Evolutionary conservation across 1,284 basidiomycete species (phyloP).

Genomic region (Fomitopsis schrenkii): DNA sequence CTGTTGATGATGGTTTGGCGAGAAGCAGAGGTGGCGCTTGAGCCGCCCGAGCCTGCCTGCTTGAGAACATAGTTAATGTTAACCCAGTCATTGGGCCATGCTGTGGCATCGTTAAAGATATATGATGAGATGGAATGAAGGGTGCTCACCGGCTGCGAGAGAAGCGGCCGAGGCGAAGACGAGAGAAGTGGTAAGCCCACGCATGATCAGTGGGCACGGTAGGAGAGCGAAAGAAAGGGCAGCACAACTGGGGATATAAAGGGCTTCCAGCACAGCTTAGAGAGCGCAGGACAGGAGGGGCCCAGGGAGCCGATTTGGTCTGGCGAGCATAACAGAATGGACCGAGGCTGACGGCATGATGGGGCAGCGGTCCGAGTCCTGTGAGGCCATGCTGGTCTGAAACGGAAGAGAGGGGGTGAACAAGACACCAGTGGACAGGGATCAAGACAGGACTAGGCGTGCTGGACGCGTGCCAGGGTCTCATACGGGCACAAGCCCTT

Average conservation of each 20-base stretch:
- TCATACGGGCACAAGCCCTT: no score
- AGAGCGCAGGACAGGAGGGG: not conserved
- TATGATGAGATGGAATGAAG: not conserved
- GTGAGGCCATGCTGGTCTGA: not conserved
- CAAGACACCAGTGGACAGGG: not conserved
- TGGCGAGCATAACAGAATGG: not conserved
- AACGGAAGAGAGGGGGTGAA: not conserved
- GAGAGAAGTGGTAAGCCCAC: not conserved
- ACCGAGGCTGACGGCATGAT: not conserved
- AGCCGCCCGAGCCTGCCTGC: conserved; percentile 15
- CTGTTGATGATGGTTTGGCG: conserved; percentile 39
- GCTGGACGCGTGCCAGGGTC: no score
- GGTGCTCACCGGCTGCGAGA: conserved; percentile 11
- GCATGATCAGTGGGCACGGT: not conserved
- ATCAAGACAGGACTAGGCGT: not conserved
- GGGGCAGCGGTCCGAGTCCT: no score
- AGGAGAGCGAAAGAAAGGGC: not conserved
- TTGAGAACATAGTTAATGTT: conserved; percentile 27
- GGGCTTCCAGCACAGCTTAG: not conserved
- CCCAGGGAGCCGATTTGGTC: not conserved
- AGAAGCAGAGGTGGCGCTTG: conserved; percentile 33
- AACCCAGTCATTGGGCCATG: conserved; percentile 33
- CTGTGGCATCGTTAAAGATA: conserved; percentile 8
- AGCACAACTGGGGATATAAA: not conserved
- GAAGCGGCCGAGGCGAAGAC: conserved; percentile 12